Evolutionary conservation across 768 basidiomycete genomes (phyloP).

Genomic region (Coprinellus aureogranulatus): DNA sequence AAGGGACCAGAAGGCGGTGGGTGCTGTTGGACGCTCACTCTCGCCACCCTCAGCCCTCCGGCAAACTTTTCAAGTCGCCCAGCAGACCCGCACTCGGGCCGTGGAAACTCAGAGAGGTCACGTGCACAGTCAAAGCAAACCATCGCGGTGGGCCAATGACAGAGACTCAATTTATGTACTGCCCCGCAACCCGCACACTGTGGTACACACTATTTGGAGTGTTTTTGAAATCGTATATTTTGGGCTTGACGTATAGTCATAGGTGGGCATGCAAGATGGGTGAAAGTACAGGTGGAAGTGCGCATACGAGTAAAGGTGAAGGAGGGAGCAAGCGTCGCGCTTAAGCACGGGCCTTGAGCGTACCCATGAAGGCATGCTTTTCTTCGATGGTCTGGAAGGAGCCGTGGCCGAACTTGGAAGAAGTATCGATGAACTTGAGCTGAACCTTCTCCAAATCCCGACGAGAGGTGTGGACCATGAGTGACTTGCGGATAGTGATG

Average conservation of each 20-base stretch:
- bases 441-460: conserved; percentile 96
- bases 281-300: conserved; percentile 29
- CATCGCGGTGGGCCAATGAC: neutral
- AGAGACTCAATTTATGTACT: neutral
- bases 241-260: conserved; percentile 1
- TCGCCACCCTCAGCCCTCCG: neutral
- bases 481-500: conserved; percentile 93
- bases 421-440: conserved; percentile 98
- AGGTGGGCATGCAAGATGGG: conserved; percentile 7
- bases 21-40: neutral
- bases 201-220: neutral
- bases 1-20: neutral
- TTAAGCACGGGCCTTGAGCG: conserved; percentile 82
- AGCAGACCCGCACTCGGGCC: too few species aligned
- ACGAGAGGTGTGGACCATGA: conserved; percentile 94
- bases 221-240: conserved; percentile 4
- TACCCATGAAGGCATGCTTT: conserved; percentile 92
- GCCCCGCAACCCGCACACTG: neutral
- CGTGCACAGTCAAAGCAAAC: neutral
- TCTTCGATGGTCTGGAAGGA: conserved; percentile 97
- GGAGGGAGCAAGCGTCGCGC: conserved; percentile 15
- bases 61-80: too few species aligned
- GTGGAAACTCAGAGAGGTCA: neutral
- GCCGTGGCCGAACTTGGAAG: conserved; percentile 96
- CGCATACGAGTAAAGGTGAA: conserved; percentile 42